Evolutionary conservation across 768 basidiomycete species (phyloP).

Genomic region (Serpula lacrymans): DNA sequence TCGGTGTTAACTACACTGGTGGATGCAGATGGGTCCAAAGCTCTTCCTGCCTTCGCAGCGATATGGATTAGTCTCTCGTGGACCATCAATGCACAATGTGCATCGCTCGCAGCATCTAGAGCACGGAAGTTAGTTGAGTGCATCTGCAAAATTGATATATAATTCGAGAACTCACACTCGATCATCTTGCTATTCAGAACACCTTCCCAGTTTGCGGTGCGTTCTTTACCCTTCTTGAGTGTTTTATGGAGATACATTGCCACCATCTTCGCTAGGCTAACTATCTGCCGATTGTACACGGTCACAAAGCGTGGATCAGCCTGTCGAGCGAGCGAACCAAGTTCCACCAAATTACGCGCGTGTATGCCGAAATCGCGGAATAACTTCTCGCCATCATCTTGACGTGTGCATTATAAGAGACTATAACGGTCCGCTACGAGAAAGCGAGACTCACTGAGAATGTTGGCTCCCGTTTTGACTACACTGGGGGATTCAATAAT

Average conservation of each 20-base stretch:
- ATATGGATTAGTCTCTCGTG: constrained; percentile 35
- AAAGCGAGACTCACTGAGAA: constrained; percentile 34
- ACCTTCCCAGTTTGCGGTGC: constrained; percentile 45
- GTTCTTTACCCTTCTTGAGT: constrained; percentile 43
- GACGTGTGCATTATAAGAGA: background rate
- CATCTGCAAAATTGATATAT: background rate
- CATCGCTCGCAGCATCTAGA: constrained; percentile 52
- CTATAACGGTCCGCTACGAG: background rate
- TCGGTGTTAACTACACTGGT: constrained; percentile 24
- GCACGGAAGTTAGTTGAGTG: no score
- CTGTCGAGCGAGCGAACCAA: constrained; percentile 38
- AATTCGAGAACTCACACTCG: constrained; percentile 26
- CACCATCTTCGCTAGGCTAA: constrained; percentile 42
- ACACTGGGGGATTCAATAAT: constrained; percentile 40
- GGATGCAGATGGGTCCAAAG: constrained; percentile 16
- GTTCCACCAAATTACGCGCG: constrained; percentile 42
- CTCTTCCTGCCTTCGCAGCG: constrained; percentile 18
- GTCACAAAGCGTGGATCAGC: constrained; percentile 35
- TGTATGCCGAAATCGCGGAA: constrained; percentile 43
- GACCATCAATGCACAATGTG: constrained; percentile 43
- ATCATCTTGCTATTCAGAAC: constrained; percentile 35
- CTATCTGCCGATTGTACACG: constrained; percentile 35
- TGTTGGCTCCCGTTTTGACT: constrained; percentile 47
- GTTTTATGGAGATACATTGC: constrained; percentile 36
- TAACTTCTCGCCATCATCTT: constrained; percentile 49